phyloP scores from a whole-genome alignment of 176 grass and related monocot genomes.

The Oryza officinalis region DNA sequence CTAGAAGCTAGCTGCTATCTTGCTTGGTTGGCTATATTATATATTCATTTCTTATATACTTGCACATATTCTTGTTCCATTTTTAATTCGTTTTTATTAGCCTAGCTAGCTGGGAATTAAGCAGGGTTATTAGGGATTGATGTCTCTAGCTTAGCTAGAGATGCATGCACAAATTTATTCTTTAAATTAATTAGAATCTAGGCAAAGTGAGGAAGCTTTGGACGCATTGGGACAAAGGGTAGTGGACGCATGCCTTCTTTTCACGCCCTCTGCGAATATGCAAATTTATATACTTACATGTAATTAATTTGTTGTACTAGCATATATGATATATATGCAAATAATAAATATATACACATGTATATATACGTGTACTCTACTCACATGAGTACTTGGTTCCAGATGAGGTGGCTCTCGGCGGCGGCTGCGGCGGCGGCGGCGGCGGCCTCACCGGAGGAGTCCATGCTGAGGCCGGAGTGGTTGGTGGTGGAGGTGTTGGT shows the following conservation, averaged over 20 bases:
- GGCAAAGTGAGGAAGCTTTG: constrained; percentile 45
- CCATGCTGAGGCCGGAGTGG: constrained; percentile 69
- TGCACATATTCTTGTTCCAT: constrained; percentile 43
- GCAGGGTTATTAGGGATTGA: constrained; percentile 13
- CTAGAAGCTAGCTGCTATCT: neutral
- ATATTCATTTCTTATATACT: constrained; percentile 8
- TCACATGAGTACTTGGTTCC: constrained; percentile 89
- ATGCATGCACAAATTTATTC: constrained; percentile 37
- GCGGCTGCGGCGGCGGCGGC: constrained; percentile 31
- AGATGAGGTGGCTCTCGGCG: constrained; percentile 70
- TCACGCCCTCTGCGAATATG: constrained; percentile 43
- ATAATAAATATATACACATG: neutral
- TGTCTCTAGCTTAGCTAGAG: constrained; percentile 4
- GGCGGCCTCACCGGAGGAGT: constrained; percentile 42
- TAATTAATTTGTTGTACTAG: neutral
- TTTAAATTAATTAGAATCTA: constrained; percentile 49
- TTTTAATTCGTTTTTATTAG: neutral
- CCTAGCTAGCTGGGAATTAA: constrained; percentile 14
- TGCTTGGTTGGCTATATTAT: neutral
- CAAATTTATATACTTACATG: neutral
- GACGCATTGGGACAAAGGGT: constrained; percentile 47
- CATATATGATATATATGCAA: neutral
- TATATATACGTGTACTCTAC: constrained; percentile 17
- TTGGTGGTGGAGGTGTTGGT: constrained; percentile 55
- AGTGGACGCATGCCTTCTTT: constrained; percentile 56